phyloP scores from a whole-genome alignment of 495 filamentous ascomycete species.

The Daldinia childiae region DNA sequence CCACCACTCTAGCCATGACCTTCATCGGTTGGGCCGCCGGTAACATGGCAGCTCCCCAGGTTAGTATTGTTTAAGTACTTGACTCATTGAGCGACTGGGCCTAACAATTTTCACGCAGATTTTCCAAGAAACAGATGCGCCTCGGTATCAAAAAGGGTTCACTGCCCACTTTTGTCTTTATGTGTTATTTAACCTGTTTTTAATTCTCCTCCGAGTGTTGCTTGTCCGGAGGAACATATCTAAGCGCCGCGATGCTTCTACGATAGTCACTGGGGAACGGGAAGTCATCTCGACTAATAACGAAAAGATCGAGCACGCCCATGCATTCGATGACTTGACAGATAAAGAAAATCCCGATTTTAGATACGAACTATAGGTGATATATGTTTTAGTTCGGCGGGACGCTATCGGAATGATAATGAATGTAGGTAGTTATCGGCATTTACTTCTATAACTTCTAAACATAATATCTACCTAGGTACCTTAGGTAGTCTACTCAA shows the following conservation, averaged over 20 bases:
- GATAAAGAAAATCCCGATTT: neutral
- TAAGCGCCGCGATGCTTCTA: neutral
- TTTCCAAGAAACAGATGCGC: neutral
- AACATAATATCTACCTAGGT: too few relatives aligned
- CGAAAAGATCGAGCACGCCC: neutral
- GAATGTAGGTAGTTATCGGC: neutral
- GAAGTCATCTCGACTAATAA: neutral
- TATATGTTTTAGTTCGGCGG: too few relatives aligned
- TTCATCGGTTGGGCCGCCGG: neutral
- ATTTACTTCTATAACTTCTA: neutral
- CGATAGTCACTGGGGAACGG: neutral
- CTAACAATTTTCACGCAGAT: neutral
- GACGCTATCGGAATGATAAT: neutral
- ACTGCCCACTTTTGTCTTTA: conserved; percentile 19
- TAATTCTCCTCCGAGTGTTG: conserved; percentile 8
- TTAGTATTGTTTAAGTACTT: neutral
- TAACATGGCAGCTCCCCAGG: neutral
- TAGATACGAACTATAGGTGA: neutral
- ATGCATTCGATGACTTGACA: neutral
- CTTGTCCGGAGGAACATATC: neutral
- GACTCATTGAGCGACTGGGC: neutral
- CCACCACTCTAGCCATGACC: neutral
- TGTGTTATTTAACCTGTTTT: conserved; percentile 12
- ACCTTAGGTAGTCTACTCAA: too few relatives aligned
- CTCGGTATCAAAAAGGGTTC: conserved; percentile 11